Evolutionary conservation across 176 grass and related monocot species (phyloP), one percentile per base, ranked within the genome.

Genomic region (Themeda triandra): DNA sequence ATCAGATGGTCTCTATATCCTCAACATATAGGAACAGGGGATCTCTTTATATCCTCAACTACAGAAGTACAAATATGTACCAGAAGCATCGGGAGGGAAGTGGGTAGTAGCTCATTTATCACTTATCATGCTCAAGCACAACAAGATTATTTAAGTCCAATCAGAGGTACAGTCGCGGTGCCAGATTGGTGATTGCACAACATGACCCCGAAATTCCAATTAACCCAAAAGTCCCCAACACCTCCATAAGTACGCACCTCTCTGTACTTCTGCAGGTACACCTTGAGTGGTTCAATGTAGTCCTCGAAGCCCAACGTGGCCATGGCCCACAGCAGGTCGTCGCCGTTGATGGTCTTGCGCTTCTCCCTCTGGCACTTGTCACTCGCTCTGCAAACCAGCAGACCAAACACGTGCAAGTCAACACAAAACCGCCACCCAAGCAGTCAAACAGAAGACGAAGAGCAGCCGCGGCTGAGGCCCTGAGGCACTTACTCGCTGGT

Each of bases 341-440:
- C 87, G 7, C 92, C 92, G 19, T 94, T 94, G 60, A 94, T 92
- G 41, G 90, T 94, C 90, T 94, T 94, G 30, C 92, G 58, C 39
- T 94, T 94, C 90, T 94, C 92, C 59, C 87, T 85, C 85, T 92
- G 92, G 75, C 90, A 94, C 85, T 94, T 94, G 83, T 94, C 92
- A 39, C 90, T 94, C 30, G 92, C 92, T 66, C 92, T 94, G 71
- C 18, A 75, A 6, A n/a, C 33, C 33, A 31, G 15, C 49, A 42
- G 3, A 15, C 27, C 6, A 21, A 66, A 65, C 54, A 66, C 27
- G 11, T 2, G 1, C 77, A 88, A 66, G 65, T 80, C 72, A 91
- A 73, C 69, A 80, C 29, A 32, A 42, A 73, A 54, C 4, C 33
- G 9, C 27, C 63, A 42, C 27, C 29, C 5, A 44, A 59, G 13